A percentile compares a stretch with the other conserved stretches of the same genome.
Conservation (phyloP, 2,329 filamentous ascomycete species). For the Talaromyces sp. region DNA sequence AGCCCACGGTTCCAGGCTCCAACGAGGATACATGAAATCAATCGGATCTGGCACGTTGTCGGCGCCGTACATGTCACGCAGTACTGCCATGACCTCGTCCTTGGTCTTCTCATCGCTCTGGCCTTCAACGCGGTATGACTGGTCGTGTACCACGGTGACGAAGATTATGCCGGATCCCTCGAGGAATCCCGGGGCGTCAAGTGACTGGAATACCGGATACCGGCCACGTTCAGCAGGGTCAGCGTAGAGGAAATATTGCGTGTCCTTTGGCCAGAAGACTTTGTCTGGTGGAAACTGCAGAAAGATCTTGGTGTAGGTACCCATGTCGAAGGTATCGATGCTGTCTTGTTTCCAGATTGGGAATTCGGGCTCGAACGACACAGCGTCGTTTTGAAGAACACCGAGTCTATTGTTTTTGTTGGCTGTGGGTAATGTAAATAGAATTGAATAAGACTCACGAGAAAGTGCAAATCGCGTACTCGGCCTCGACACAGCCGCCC, state of each 20-base stretch:
- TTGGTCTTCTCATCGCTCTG: conserved; percentile 57
- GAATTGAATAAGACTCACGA: conserved; percentile 28
- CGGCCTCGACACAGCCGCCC: conserved; percentile 54
- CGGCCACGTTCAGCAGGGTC: conserved; percentile 46
- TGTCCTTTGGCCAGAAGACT: conserved; percentile 59
- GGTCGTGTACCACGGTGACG: conserved; percentile 55
- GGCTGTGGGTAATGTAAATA: not conserved
- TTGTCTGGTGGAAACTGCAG: conserved; percentile 56
- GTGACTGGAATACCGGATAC: conserved; percentile 62
- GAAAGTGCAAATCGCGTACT: conserved; percentile 64
- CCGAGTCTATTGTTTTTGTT: conserved; percentile 40
- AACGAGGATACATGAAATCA: conserved; percentile 59
- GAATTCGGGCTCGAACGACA: conserved; percentile 55
- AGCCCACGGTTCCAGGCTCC: conserved; percentile 48
- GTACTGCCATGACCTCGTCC: conserved; percentile 53
- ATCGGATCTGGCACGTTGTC: conserved; percentile 55
- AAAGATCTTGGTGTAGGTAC: conserved; percentile 70
- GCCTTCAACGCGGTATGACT: conserved; percentile 56
- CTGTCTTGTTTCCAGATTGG: conserved; percentile 62
- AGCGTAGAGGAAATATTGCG: conserved; percentile 53
- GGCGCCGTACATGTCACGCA: conserved; percentile 59
- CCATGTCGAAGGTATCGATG: conserved; percentile 63
- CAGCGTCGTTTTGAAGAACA: conserved; percentile 59
- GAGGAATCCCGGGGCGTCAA: conserved; percentile 55
- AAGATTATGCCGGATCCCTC: conserved; percentile 62